Evolutionary conservation across 371 early-diverging fungal species (phyloP), one percentile per base, ranked within the genome.

Genomic region (Coemansia sp.): DNA sequence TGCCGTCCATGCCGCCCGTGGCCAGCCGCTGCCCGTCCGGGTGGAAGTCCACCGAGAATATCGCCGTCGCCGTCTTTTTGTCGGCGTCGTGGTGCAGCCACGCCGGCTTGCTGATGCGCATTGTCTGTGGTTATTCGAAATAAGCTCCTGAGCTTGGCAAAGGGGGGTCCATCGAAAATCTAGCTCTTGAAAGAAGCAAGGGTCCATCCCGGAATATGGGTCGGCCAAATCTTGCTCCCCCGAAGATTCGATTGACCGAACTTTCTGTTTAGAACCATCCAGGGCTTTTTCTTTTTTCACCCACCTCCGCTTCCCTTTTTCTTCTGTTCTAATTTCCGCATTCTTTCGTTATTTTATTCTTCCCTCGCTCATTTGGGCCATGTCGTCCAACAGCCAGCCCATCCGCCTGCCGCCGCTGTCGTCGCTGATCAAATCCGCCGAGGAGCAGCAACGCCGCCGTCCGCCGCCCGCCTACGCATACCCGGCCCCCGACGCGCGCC

Each of bases 21-120:
- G 93, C 95, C 14, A 96, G 77, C 43, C 90, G 82, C 32, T 81
- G 82, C 50, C 93, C 92, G 65, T 84, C 83, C 1, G 95, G 93
- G 82, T 93, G 90, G 8, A 92, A 89, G 79, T 93, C 88, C 32
- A 93, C 50, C 4, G 93, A 90, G 82, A 91, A 96, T 65, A 96
- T 92, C 59, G 90, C 86, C 6, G 86, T 86, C 48, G 81, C 85
- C 57, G 84, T 84, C 47, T 85, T 81, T 79, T 91, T 91, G 62
- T 90, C 91, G 20, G 81, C 83, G 43, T 80, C 76, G 57, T 81
- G 80, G 41, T 75, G 78, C 16, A 83, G 77, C 84, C 84, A 84
- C 31, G 80, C 81, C 40, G 84, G 84, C 61, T 84, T 84, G 41
- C 68, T 70, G 42, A 84, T 79, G 59, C 76, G 79, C 84, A 84